These are phyloP conservation scores for Calvatia gigantea DNA, from an alignment of 768 basidiomycete genomes.

Conservation along the genomic window DNA sequence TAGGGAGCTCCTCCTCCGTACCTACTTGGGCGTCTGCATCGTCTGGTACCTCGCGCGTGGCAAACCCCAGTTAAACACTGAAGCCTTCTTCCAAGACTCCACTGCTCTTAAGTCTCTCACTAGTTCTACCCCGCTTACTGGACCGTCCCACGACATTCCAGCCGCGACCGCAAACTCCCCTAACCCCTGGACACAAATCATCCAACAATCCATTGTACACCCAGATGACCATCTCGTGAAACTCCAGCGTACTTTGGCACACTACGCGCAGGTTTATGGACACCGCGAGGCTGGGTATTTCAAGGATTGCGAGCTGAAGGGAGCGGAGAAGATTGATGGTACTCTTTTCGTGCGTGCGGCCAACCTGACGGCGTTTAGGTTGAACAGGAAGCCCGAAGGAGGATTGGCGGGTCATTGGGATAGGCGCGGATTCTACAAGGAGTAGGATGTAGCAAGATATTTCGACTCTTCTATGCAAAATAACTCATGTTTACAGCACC, in stretches of 20 bases:
- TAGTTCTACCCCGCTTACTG: conserved; percentile 19
- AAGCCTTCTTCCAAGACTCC: conserved; percentile 40
- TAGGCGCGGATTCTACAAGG: conserved; percentile 2
- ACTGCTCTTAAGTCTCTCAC: conserved; percentile 3
- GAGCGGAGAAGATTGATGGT: conserved; percentile 48
- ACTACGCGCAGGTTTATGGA: conserved; percentile 17
- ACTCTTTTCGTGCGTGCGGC: conserved; percentile 56
- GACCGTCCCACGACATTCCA: conserved; percentile 18
- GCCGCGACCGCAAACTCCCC: conserved; percentile 35
- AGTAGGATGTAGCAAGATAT: not conserved
- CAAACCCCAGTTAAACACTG: conserved; percentile 45
- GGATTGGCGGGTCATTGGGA: not conserved
- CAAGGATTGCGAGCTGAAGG: conserved; percentile 34
- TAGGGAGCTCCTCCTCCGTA: conserved; percentile 48
- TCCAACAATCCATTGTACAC: conserved; percentile 49
- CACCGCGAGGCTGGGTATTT: conserved; percentile 10
- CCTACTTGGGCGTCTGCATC: conserved; percentile 51
- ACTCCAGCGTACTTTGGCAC: conserved; percentile 32
- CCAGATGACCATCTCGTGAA: conserved; percentile 52
- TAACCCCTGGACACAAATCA: conserved; percentile 57
- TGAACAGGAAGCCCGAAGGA: not conserved
- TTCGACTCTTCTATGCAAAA: not conserved
- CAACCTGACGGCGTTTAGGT: conserved; percentile 39
- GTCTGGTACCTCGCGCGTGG: conserved; percentile 57
- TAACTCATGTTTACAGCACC: not conserved